Percentiles rank a stretch among this genome's conserved stretches.
These are phyloP conservation scores for Byssoonygena ceratinophila DNA, from an alignment of 2,329 filamentous ascomycete species.

Conservation along the genomic window DNA sequence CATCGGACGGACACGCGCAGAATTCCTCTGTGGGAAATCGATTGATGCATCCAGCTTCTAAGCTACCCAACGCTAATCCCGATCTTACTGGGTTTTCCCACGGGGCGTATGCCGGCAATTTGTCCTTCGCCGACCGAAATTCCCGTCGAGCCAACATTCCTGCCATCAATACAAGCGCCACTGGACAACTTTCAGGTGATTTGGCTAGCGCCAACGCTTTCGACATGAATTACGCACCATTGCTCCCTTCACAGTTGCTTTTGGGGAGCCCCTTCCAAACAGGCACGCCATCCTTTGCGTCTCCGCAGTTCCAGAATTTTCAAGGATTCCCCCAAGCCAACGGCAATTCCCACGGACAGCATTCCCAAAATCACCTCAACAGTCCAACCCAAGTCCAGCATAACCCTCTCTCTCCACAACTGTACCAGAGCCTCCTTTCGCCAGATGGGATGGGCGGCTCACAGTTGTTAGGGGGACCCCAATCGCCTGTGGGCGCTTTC, in stretches of 20 bases:
- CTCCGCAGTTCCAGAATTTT: constrained; percentile 81
- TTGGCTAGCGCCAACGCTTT: constrained; percentile 79
- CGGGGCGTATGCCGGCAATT: constrained; percentile 74
- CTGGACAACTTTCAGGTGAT: constrained; percentile 53
- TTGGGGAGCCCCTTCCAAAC: constrained; percentile 96
- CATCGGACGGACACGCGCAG: constrained; percentile 56
- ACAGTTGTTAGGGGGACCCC: constrained; percentile 68
- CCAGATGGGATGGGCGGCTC: constrained; percentile 72
- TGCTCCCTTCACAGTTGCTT: constrained; percentile 86
- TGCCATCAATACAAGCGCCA: constrained; percentile 74
- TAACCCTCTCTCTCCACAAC: constrained; percentile 59
- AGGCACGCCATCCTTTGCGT: constrained; percentile 81
- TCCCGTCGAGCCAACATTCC: constrained; percentile 74
- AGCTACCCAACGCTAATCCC: constrained; percentile 59
- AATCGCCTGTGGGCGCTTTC: constrained; percentile 75
- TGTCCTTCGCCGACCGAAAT: constrained; percentile 76
- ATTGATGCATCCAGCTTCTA: constrained; percentile 61
- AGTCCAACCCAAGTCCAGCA: constrained; percentile 65
- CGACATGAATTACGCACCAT: constrained; percentile 97
- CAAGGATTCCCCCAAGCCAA: constrained; percentile 60
- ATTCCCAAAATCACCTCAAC: constrained; percentile 50
- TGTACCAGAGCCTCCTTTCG: constrained; percentile 77
- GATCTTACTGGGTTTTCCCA: constrained; percentile 85
- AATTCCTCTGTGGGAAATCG: constrained; percentile 47
- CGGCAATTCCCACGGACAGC: constrained; percentile 44